A percentile compares a stretch with the other conserved stretches of the same genome.
Conservation (phyloP, 768 basidiomycete genomes). For the Lactarius akahatsu region DNA sequence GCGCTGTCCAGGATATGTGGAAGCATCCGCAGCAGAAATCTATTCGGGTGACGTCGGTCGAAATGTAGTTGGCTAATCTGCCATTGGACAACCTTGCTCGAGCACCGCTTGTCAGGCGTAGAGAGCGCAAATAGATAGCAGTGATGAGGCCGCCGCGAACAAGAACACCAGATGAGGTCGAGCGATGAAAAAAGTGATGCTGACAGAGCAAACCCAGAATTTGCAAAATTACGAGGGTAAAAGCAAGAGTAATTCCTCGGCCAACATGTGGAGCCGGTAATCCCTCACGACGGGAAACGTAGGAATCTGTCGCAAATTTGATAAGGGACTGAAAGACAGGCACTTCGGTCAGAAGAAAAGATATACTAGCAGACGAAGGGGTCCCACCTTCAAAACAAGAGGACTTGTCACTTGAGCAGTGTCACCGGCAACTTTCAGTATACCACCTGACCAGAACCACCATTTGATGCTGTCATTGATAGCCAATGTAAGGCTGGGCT, state of each 20-base stretch:
- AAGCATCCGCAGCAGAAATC: conserved; percentile 84
- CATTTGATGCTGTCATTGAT: conserved; percentile 77
- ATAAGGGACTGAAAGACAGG: conserved; percentile 55
- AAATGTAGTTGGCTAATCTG: conserved; percentile 90
- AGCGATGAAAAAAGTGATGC: conserved; percentile 84
- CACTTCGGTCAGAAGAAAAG: background rate
- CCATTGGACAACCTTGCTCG: conserved; percentile 82
- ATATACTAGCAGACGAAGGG: background rate
- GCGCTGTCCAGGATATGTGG: conserved; percentile 77
- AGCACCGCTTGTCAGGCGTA: conserved; percentile 77
- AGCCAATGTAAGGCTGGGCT: conserved; percentile 62
- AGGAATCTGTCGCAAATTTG: conserved; percentile 65
- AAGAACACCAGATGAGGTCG: conserved; percentile 65
- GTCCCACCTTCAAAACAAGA: conserved; percentile 69
- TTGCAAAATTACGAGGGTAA: conserved; percentile 69
- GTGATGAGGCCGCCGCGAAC: conserved; percentile 53
- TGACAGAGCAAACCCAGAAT: conserved; percentile 61
- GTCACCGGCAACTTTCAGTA: conserved; percentile 61
- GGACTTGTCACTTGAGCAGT: conserved; percentile 73
- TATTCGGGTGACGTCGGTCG: conserved; percentile 86
- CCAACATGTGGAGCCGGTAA: conserved; percentile 44
- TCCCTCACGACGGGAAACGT: conserved; percentile 36
- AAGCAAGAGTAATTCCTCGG: conserved; percentile 69
- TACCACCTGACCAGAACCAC: conserved; percentile 75
- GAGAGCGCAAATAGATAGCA: conserved; percentile 76